Percentiles rank a stretch among this genome's conserved stretches.
Evolutionary conservation across 192 early-diverging fungal genomes (phyloP).

Genomic region (Entomortierella chlamydospora): DNA sequence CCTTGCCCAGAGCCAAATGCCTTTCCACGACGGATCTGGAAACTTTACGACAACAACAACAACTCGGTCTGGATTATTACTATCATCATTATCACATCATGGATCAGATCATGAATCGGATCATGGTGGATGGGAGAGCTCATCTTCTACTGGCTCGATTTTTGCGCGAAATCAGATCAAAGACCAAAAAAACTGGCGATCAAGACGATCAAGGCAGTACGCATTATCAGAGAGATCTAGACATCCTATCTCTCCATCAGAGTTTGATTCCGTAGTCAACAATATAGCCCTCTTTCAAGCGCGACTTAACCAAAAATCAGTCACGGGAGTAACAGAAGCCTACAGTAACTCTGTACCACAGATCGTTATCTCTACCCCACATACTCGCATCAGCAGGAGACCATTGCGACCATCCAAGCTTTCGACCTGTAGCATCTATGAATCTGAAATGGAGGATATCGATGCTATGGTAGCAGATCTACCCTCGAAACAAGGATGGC

Average conservation of each 20-base stretch:
- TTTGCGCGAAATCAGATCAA: too few species aligned
- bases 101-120: conserved; percentile 28
- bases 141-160: conserved; percentile 6
- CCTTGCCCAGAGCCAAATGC: conserved; percentile 23
- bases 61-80: too few species aligned
- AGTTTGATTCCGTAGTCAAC: conserved; percentile 15
- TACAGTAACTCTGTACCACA: not conserved
- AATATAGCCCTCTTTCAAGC: conserved; percentile 21
- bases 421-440: conserved; percentile 24
- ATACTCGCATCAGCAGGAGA: not conserved
- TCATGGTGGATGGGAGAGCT: conserved; percentile 22
- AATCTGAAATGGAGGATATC: conserved; percentile 37
- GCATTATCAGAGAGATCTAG: not conserved
- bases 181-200: not conserved
- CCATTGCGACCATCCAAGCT: conserved; percentile 10
- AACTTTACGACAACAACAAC: conserved; percentile 22
- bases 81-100: not conserved
- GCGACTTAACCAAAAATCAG: not conserved
- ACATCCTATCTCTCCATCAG: conserved; percentile 4
- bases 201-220: not conserved
- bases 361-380: not conserved
- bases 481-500: conserved; percentile 21
- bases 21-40: conserved; percentile 43
- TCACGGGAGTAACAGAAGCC: too few species aligned
- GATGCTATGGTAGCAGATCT: conserved; percentile 29